These are phyloP conservation scores for Elongisporangium prolatum DNA, from an alignment of 352 stramenopile species.

Conservation along the genomic window DNA sequence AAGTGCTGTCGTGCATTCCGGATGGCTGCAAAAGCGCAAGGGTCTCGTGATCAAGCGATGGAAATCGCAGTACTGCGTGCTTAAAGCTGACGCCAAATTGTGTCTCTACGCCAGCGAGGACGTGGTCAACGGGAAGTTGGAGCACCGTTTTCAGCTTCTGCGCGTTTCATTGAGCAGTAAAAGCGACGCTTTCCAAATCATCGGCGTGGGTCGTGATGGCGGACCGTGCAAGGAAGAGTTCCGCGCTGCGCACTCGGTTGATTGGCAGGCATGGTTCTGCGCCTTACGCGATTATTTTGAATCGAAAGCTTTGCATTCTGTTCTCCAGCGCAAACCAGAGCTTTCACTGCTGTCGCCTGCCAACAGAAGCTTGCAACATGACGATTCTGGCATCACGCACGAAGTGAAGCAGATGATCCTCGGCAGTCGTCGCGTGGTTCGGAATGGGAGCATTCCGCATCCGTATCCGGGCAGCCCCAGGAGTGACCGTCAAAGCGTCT, in stretches of 20 bases:
- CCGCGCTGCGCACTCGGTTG: constrained; percentile 22
- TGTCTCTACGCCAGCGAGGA: constrained; percentile 56
- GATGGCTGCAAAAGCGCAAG: constrained; percentile 51
- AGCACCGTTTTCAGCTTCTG: constrained; percentile 42
- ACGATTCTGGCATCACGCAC: constrained; percentile 2
- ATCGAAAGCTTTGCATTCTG: constrained; percentile 26
- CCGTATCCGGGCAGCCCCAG: background rate
- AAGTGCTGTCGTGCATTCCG: constrained; percentile 25
- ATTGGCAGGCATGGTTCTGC: constrained; percentile 46
- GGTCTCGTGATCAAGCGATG: constrained; percentile 52
- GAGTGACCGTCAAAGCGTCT: background rate
- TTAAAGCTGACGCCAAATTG: constrained; percentile 46
- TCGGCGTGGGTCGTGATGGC: constrained; percentile 36
- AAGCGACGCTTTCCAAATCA: constrained; percentile 48
- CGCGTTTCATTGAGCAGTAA: constrained; percentile 40
- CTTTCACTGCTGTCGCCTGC: constrained; percentile 18
- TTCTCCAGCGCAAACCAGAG: constrained; percentile 32
- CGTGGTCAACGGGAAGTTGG: constrained; percentile 42
- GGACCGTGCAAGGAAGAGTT: constrained; percentile 44
- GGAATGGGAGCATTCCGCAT: background rate
- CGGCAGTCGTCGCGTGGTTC: background rate
- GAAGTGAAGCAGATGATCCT: constrained; percentile 4
- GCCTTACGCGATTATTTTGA: constrained; percentile 43
- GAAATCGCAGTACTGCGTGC: constrained; percentile 50
- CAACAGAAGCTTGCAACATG: constrained; percentile 7